Conservation (phyloP, 2,329 filamentous ascomycete species). For the Trichoderma gracile region DNA sequence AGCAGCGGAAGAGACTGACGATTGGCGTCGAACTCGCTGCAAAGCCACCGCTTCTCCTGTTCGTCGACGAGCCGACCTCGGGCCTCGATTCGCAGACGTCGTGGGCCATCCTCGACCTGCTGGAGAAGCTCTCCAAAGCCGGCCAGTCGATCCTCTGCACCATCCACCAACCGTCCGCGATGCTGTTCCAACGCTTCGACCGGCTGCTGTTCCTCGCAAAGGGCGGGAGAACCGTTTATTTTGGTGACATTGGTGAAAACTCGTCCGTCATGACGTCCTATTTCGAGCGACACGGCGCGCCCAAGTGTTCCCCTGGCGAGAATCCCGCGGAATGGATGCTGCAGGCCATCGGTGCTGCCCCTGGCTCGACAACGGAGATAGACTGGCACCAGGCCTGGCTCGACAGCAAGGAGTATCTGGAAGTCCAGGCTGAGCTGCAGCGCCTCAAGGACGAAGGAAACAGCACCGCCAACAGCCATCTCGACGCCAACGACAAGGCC, state of each 20-base stretch:
- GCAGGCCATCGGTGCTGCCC: slow-evolving; percentile 45
- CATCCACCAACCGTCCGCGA: slow-evolving; percentile 51
- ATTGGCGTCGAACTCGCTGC: slow-evolving; percentile 52
- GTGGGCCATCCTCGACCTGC: slow-evolving; percentile 70
- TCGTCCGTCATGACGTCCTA: slow-evolving; percentile 49
- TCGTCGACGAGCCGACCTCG: slow-evolving; percentile 56
- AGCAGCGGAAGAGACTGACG: slow-evolving; percentile 53
- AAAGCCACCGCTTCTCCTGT: slow-evolving; percentile 50
- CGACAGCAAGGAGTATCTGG: slow-evolving; percentile 34
- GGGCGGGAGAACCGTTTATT: slow-evolving; percentile 47
- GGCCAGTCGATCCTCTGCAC: slow-evolving; percentile 53
- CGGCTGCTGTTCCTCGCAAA: slow-evolving; percentile 56
- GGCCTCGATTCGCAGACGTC: slow-evolving; percentile 63
- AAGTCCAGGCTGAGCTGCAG: slow-evolving; percentile 36
- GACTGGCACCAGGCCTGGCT: slow-evolving; percentile 44
- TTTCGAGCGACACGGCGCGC: slow-evolving; percentile 51
- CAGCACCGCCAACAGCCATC: background rate
- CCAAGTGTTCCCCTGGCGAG: slow-evolving; percentile 48
- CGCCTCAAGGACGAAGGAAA: slow-evolving; percentile 27
- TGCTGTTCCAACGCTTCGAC: slow-evolving; percentile 52
- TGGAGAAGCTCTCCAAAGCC: slow-evolving; percentile 61
- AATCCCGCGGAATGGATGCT: slow-evolving; percentile 69
- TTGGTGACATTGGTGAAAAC: slow-evolving; percentile 55
- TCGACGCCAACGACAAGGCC: background rate
- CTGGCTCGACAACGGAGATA: slow-evolving; percentile 46